phyloP scores from a whole-genome alignment of 1,139 yeast species.

The Sugiyamaella novakii region DNA sequence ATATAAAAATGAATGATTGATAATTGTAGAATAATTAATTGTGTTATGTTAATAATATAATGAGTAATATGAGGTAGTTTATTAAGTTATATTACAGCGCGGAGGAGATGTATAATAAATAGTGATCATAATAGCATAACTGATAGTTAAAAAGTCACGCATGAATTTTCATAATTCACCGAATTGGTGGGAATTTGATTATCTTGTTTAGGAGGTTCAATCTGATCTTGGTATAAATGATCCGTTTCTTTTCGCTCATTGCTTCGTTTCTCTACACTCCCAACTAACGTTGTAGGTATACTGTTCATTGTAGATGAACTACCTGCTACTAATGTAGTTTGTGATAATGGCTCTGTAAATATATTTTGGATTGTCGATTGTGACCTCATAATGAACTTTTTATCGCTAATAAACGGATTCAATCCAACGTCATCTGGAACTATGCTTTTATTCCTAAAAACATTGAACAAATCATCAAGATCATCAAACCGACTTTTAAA shows the following conservation, averaged over 20 bases:
- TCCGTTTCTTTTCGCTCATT: not conserved
- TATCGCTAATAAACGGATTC: slow-evolving; percentile 7
- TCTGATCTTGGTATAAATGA: slow-evolving; percentile 1
- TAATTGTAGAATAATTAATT: slow-evolving; percentile 14
- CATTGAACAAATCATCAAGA: not conserved
- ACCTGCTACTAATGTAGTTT: not conserved
- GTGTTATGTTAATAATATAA: slow-evolving; percentile 13
- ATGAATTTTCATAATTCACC: not conserved
- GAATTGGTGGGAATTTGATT: too few species aligned
- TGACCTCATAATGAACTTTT: slow-evolving; percentile 13
- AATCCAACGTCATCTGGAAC: slow-evolving; percentile 11
- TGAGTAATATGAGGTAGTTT: slow-evolving; percentile 11
- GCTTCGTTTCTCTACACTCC: not conserved
- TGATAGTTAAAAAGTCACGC: too few species aligned
- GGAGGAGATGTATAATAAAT: too few species aligned
- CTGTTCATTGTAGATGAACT: slow-evolving; percentile 1
- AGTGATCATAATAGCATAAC: too few species aligned
- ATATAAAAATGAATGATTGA: not conserved
- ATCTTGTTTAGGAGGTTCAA: too few species aligned
- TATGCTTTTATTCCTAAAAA: slow-evolving; percentile 2
- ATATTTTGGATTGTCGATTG: slow-evolving; percentile 14
- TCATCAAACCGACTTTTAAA: slow-evolving; percentile 15
- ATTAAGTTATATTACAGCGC: too few species aligned
- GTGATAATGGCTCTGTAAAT: not conserved
- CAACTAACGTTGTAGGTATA: slow-evolving; percentile 5